These are phyloP conservation scores for Coniferiporia sulphurascens DNA, from an alignment of 1,284 basidiomycete species.

Conservation along the genomic window DNA sequence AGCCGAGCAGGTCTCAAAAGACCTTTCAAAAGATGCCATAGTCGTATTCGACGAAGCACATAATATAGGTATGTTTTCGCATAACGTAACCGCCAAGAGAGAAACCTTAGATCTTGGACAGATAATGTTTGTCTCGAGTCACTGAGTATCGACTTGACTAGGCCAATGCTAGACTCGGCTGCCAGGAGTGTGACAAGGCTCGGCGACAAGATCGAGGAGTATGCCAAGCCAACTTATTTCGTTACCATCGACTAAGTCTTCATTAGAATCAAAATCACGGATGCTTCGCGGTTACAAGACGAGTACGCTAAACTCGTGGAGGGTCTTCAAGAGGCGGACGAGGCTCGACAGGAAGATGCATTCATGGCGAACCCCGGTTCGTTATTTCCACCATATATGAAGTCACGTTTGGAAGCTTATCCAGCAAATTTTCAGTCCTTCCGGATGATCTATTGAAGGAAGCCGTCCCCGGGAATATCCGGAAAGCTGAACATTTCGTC, in stretches of 20 bases:
- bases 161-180: slow-evolving; percentile 97
- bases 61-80: slow-evolving; percentile 77
- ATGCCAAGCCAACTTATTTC: slow-evolving; percentile 25
- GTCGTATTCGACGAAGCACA: slow-evolving; percentile 99
- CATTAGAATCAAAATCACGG: slow-evolving; percentile 85
- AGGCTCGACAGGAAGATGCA: slow-evolving; percentile 67
- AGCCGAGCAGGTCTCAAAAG: slow-evolving; percentile 97
- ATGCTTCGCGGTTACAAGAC: slow-evolving; percentile 92
- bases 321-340: slow-evolving; percentile 79
- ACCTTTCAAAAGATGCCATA: slow-evolving; percentile 96
- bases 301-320: slow-evolving; percentile 97
- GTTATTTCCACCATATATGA: slow-evolving; percentile 18
- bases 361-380: slow-evolving; percentile 89
- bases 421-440: slow-evolving; percentile 52
- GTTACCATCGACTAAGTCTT: neutral
- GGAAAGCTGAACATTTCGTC: slow-evolving; percentile 98
- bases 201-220: slow-evolving; percentile 94
- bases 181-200: slow-evolving; percentile 85
- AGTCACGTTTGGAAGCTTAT: slow-evolving; percentile 6
- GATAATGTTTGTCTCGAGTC: slow-evolving; percentile 99
- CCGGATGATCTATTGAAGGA: slow-evolving; percentile 94
- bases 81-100: neutral
- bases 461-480: slow-evolving; percentile 96
- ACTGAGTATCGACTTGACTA: slow-evolving; percentile 94
- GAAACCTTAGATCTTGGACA: slow-evolving; percentile 24